Conservation (phyloP, 306 rosid species). For the Malus sieversii region DNA sequence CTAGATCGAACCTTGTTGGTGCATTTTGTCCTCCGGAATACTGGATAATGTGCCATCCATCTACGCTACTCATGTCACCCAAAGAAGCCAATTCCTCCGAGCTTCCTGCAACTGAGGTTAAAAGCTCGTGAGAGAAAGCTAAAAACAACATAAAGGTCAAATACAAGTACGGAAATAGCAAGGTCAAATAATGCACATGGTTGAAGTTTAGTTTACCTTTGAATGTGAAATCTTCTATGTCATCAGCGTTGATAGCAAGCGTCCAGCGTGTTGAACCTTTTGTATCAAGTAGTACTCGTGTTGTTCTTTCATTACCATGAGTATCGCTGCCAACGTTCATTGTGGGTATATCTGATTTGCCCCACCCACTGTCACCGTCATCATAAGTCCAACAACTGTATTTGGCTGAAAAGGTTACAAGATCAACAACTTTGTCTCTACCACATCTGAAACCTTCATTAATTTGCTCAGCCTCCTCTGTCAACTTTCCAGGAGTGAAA, state of each 20-base stretch:
- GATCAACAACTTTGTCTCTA: slow-evolving; percentile 58
- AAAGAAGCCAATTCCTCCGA: slow-evolving; percentile 49
- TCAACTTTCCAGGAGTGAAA: slow-evolving; percentile 84
- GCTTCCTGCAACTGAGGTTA: slow-evolving; percentile 32
- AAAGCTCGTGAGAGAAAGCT: background rate
- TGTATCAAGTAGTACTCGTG: slow-evolving; percentile 54
- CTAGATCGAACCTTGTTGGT: slow-evolving; percentile 48
- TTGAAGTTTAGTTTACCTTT: slow-evolving; percentile 36
- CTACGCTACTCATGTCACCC: slow-evolving; percentile 39
- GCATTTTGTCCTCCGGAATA: slow-evolving; percentile 77
- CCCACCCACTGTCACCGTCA: slow-evolving; percentile 55
- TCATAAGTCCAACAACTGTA: slow-evolving; percentile 69
- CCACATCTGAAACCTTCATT: slow-evolving; percentile 75
- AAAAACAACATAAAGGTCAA: background rate
- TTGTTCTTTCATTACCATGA: slow-evolving; percentile 38
- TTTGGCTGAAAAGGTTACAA: slow-evolving; percentile 68
- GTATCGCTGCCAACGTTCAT: slow-evolving; percentile 37
- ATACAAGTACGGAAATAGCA: background rate
- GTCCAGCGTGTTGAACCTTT: slow-evolving; percentile 81
- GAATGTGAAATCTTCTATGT: slow-evolving; percentile 65
- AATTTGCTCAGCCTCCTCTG: slow-evolving; percentile 59
- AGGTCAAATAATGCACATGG: background rate
- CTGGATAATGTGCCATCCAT: slow-evolving; percentile 80
- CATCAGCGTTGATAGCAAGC: slow-evolving; percentile 68
- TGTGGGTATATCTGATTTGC: slow-evolving; percentile 59